A percentile compares a stretch with the other conserved stretches of the same genome.
Conservation (phyloP, 345 rosid species). For the Salix brachista region DNA sequence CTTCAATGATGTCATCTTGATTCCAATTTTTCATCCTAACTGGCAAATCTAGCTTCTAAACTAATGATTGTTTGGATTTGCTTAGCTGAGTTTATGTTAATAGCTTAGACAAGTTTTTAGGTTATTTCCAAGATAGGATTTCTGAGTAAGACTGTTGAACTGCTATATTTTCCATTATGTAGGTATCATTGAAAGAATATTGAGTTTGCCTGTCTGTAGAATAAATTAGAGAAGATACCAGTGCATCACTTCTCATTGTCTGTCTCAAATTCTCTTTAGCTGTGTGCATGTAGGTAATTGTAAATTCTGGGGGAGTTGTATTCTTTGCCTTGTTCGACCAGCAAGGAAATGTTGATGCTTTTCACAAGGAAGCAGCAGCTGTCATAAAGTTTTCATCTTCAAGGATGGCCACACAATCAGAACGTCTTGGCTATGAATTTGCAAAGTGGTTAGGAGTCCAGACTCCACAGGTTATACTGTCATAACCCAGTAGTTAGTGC, state of each 20-base stretch:
- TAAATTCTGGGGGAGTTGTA: slow-evolving; percentile 98
- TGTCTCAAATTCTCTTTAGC: slow-evolving; percentile 27
- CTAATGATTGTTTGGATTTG: not conserved
- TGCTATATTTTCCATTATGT: slow-evolving; percentile 3
- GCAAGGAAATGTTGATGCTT: slow-evolving; percentile 38
- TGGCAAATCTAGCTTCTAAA: not conserved
- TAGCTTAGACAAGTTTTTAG: not conserved
- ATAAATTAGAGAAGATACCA: not conserved
- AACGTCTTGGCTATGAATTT: slow-evolving; percentile 98
- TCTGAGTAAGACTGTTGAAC: not conserved
- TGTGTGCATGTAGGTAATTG: slow-evolving; percentile 64
- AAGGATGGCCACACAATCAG: slow-evolving; percentile 98
- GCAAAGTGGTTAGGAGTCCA: slow-evolving; percentile 89
- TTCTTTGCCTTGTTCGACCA: slow-evolving; percentile 89
- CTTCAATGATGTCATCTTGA: not conserved
- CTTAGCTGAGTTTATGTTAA: not conserved
- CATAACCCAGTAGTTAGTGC: slow-evolving; percentile 1
- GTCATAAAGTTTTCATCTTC: slow-evolving; percentile 97
- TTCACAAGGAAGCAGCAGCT: slow-evolving; percentile 79
- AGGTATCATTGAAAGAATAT: not conserved
- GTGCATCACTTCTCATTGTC: slow-evolving; percentile 1
- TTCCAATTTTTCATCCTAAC: not conserved
- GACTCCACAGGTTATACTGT: slow-evolving; percentile 78
- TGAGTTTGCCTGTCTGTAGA: not conserved
- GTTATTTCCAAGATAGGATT: not conserved